These are phyloP conservation scores for Argentina anserina DNA, from an alignment of 306 rosid genomes.

Conservation along the genomic window DNA sequence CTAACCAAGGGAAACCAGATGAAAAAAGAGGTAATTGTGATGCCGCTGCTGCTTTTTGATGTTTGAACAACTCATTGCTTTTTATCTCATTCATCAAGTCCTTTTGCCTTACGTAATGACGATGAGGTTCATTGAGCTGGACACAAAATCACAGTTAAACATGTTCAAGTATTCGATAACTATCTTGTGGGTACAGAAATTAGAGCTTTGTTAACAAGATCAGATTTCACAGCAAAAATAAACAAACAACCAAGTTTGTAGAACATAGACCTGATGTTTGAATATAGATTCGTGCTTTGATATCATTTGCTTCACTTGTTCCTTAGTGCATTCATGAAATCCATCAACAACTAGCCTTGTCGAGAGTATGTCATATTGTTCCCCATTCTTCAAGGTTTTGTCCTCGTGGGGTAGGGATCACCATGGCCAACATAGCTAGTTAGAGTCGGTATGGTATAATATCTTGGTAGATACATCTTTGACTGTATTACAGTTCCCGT, in stretches of 20 bases:
- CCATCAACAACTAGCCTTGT: conserved; percentile 2
- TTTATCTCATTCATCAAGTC: conserved; percentile 40
- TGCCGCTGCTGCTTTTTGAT: conserved; percentile 20
- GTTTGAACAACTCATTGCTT: conserved; percentile 15
- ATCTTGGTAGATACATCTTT: conserved; percentile 32
- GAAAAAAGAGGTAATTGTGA: conserved; percentile 20
- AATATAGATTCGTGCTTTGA: conserved; percentile 35
- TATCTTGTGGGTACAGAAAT: neutral
- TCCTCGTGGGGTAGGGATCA: conserved; percentile 22
- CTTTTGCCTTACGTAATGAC: conserved; percentile 43
- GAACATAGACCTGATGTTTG: conserved; percentile 31
- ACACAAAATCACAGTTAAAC: conserved; percentile 2
- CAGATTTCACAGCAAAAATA: conserved; percentile 1
- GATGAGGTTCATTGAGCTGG: conserved; percentile 50
- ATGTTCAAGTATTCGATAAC: neutral
- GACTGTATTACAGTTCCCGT: conserved; percentile 39
- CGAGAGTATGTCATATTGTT: conserved; percentile 19
- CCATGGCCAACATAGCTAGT: conserved; percentile 13
- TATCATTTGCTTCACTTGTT: conserved; percentile 31
- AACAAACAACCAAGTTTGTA: neutral
- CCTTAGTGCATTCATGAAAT: conserved; percentile 19
- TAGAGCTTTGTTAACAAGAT: neutral
- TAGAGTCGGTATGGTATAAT: conserved; percentile 21
- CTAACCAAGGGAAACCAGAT: conserved; percentile 21
- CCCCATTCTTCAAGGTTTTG: conserved; percentile 18